A percentile compares a stretch with the other conserved stretches of the same genome.
phyloP scores from a whole-genome alignment of 225 moss, liverwort and hornwort species.

The Takakia lepidozioides region DNA sequence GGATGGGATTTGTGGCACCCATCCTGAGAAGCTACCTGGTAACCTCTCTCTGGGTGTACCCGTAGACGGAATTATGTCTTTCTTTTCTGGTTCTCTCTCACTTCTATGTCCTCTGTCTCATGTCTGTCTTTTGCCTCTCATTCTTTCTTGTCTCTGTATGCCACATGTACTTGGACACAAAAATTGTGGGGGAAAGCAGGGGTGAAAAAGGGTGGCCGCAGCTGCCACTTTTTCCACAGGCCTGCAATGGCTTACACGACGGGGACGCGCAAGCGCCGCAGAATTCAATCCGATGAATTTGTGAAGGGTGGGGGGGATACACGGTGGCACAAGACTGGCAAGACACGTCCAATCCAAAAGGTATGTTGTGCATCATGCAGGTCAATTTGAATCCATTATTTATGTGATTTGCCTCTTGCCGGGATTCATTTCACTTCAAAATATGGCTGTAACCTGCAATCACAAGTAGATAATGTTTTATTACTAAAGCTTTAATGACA shows the following conservation, averaged over 20 bases:
- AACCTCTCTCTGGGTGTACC: no score
- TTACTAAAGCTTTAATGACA: no score
- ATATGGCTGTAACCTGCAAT: no score
- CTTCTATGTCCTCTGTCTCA: not conserved
- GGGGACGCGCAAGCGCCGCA: slow-evolving; percentile 79
- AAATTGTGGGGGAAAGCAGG: slow-evolving; percentile 18
- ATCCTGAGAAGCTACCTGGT: slow-evolving; percentile 82
- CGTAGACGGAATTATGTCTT: no score
- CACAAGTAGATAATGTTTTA: no score
- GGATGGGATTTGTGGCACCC: slow-evolving; percentile 83
- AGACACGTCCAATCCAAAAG: slow-evolving; percentile 69
- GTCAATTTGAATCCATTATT: no score
- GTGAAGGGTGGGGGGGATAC: slow-evolving; percentile 64
- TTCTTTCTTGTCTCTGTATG: not conserved
- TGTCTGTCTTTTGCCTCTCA: not conserved
- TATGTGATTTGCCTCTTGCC: no score
- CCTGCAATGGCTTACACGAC: slow-evolving; percentile 94
- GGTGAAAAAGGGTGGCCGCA: slow-evolving; percentile 75
- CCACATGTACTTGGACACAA: not conserved
- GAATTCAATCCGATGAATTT: slow-evolving; percentile 61
- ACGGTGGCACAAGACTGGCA: slow-evolving; percentile 96
- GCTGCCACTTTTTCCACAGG: slow-evolving; percentile 83
- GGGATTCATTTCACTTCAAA: no score
- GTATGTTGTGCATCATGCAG: slow-evolving; percentile 5
- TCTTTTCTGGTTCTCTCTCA: no score